phyloP scores from a whole-genome alignment of 2,329 filamentous ascomycete species.

The Apiospora arundinis region DNA sequence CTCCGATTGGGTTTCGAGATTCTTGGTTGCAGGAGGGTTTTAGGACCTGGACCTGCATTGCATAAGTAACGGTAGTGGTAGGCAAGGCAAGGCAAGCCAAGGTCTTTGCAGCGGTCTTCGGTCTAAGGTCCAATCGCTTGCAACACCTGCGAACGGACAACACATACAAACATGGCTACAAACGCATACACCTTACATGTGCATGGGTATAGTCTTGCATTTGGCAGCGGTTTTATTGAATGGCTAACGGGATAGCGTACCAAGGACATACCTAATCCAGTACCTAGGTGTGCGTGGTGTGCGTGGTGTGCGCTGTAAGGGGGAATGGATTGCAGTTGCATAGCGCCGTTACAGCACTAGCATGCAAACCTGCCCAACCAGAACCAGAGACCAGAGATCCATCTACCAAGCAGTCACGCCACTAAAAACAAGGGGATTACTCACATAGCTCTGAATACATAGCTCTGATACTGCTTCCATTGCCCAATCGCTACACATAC shows the following conservation, averaged over 20 bases:
- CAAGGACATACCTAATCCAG: background rate
- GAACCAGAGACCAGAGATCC: background rate
- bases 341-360: constrained; percentile 18
- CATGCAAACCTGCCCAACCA: constrained; percentile 6
- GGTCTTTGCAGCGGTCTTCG: background rate
- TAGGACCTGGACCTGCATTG: background rate
- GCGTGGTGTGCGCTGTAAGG: background rate
- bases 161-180: background rate
- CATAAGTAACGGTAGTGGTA: background rate
- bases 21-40: background rate
- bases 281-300: constrained; percentile 2
- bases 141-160: background rate
- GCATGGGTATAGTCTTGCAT: background rate
- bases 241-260: background rate
- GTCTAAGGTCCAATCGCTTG: background rate
- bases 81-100: background rate
- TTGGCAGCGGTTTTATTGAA: background rate
- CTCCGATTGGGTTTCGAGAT: constrained; percentile 1
- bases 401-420: background rate
- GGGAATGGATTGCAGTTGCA: background rate
- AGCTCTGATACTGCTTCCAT: background rate
- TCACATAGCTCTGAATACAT: background rate
- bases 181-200: background rate
- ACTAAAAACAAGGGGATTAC: background rate
- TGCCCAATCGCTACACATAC: background rate